Base-by-base conservation (phyloP, 257 asterid genomes). In the Striga asiatica region DNA sequence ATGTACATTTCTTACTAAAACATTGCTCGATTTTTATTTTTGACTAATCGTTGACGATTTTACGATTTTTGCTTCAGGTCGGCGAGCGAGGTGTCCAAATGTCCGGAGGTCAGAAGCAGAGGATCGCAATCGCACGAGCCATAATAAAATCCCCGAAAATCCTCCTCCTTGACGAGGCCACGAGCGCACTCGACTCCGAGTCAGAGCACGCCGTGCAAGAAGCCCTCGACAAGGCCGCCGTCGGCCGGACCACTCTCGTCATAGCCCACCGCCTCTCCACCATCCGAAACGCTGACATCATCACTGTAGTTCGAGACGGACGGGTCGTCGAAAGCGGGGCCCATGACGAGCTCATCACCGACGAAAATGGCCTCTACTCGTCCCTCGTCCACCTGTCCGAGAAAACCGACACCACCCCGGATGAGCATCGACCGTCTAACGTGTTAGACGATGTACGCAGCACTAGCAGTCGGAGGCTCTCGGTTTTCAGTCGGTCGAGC, bases 31-130 rank as follows among this genome's bases (percentile, higher is more conserved):
- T 37, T 37, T 35, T 6, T 53, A 5, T 5, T 19, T 54, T 2
- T 12, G 13, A 35, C 35, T 6, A 19, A 13, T 55, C 37, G 22
- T 20, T 8, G 32, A n/a, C 21, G n/a, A n/a, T n/a, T n/a, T n/a
- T n/a, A 34, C 16, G 11, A 5, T 21, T n/a, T 47, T 1, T 23
- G 6, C 23, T 20, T 67, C 71, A 91, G 98, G 98, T 91, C 13
- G 98, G 96, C 7, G 98, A 91, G 67, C 70, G 94, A 70, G 98
- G 98, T 5, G 79, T 82, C 28, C 98, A 91, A 56, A 70, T 91
- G 81, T 91, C 98, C 0, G 98, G 98, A n/a, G 98, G 98, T 3
- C 95, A 91, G 59, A 91, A 91, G 66, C 98, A 91, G 69, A 84
- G 96, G 60, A 80, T 91, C 49, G 96, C 95, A 50, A 85, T 89